Base-by-base conservation (phyloP, 345 rosid genomes). In the Microthlaspi erraticum region DNA sequence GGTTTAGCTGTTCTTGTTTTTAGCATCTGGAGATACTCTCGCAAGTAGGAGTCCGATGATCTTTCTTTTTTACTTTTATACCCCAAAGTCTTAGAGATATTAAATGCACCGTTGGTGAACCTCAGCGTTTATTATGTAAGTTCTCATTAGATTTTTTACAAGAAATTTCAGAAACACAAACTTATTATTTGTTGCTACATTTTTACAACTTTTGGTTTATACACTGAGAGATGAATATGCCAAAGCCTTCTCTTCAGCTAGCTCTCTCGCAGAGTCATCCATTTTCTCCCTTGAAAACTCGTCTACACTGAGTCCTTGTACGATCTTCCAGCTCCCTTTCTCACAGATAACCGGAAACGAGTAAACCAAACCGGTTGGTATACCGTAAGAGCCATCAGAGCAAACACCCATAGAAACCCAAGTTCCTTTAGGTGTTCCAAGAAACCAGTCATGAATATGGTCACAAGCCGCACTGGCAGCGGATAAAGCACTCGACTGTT, bases 371-470 rank as follows among this genome's bases (percentile, higher is more conserved):
- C 98, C 98, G 10, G 90, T 64, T 29, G 66, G 83, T 42, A 88
- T 81, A 10, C 90, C 87, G 32, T 88, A 93, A 19, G 97, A 93
- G 10, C 97, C 97, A 75, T 93, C 97, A n/a, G 93, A 93, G 41
- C 68, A 86, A 34, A 93, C 98, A 51, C 97, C 98, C 97, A 87
- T 90, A 29, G 98, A 93, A 23, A 85, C 90, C 93, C 91, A 88
- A 19, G 79, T 83, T 34, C 98, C 97, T 92, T 83, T 81, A 10
- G 93, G 79, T n/a, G 93, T 88, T 26, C 98, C 95, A n/a, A 83
- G 89, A 55, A 87, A 70, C 95, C 98, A 90, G 57, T 90, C 91
- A 7, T 64, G 93, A 0, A 92, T 82, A 48, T 93, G 98, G 74
- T 93, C 98, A 72, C 97, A 93, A 29, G 86, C 93, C 42, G 98